Conservation (phyloP, 1,284 basidiomycete species). For the Termitomyces sp. region DNA sequence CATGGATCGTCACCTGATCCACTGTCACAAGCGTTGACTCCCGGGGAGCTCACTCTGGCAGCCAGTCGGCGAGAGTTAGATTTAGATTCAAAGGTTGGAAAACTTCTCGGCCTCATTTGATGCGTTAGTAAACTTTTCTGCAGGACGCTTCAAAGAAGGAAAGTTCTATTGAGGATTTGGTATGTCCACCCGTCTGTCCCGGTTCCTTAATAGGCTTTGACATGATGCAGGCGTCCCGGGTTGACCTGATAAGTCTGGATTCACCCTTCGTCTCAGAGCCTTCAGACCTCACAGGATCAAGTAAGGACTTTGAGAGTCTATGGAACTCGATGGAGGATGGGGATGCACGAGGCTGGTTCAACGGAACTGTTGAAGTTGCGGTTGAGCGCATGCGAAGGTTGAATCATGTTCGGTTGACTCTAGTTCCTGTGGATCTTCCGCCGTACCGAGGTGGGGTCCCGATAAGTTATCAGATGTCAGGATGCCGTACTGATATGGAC, state of each 20-base stretch:
- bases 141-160: slow-evolving; percentile 8
- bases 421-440: slow-evolving; percentile 46
- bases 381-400: slow-evolving; percentile 48
- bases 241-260: slow-evolving; percentile 66
- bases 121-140: background rate
- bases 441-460: slow-evolving; percentile 53
- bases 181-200: slow-evolving; percentile 4
- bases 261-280: slow-evolving; percentile 57
- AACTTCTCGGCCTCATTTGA: slow-evolving; percentile 1
- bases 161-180: slow-evolving; percentile 13
- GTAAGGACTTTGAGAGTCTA: slow-evolving; percentile 43
- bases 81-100: slow-evolving; percentile 25
- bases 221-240: slow-evolving; percentile 29
- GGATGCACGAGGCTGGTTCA: slow-evolving; percentile 63
- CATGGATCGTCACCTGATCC: slow-evolving; percentile 18
- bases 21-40: slow-evolving; percentile 34
- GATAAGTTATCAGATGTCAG: slow-evolving; percentile 8
- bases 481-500: slow-evolving; percentile 9
- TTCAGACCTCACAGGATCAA: slow-evolving; percentile 15
- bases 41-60: slow-evolving; percentile 54
- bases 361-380: slow-evolving; percentile 45
- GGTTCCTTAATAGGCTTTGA: background rate
- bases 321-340: slow-evolving; percentile 52
- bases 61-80: slow-evolving; percentile 38
- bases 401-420: slow-evolving; percentile 38